Conservation (phyloP, 257 asterid genomes). For the Handroanthus guayacan region DNA sequence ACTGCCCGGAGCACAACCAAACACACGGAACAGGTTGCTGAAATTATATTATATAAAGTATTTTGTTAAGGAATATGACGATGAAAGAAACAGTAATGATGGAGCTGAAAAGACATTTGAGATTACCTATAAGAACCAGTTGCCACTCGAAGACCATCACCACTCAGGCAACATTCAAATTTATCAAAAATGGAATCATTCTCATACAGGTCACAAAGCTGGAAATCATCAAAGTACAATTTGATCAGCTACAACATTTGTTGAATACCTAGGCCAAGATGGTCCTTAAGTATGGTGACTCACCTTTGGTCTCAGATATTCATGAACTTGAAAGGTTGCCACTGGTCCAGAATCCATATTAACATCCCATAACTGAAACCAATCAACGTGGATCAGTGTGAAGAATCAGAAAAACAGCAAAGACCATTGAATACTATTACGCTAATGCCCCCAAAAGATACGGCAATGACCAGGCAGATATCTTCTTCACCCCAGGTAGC, state of each 20-base stretch:
- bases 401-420: constrained; percentile 20
- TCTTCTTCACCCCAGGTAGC: constrained; percentile 25
- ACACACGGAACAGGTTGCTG: constrained; percentile 85
- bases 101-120: constrained; percentile 17
- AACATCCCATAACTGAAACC: constrained; percentile 94
- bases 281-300: constrained; percentile 24
- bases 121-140: constrained; percentile 98
- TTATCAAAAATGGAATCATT: constrained; percentile 97
- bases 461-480: constrained; percentile 9
- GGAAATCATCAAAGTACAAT: constrained; percentile 38
- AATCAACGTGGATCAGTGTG: constrained; percentile 24
- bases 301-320: constrained; percentile 96
- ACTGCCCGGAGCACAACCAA: constrained; percentile 70
- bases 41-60: constrained; percentile 19
- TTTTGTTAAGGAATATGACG: constrained; percentile 11
- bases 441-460: constrained; percentile 21
- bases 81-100: neutral
- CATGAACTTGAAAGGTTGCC: constrained; percentile 95
- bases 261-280: constrained; percentile 8
- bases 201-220: constrained; percentile 94
- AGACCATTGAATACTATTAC: constrained; percentile 2
- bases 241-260: constrained; percentile 43
- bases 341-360: constrained; percentile 99
- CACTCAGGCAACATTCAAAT: constrained; percentile 97
- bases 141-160: constrained; percentile 91